Evolutionary conservation across 371 early-diverging fungal species (phyloP), one percentile per base, ranked within the genome.

Genomic region (Mucor irregularis): DNA sequence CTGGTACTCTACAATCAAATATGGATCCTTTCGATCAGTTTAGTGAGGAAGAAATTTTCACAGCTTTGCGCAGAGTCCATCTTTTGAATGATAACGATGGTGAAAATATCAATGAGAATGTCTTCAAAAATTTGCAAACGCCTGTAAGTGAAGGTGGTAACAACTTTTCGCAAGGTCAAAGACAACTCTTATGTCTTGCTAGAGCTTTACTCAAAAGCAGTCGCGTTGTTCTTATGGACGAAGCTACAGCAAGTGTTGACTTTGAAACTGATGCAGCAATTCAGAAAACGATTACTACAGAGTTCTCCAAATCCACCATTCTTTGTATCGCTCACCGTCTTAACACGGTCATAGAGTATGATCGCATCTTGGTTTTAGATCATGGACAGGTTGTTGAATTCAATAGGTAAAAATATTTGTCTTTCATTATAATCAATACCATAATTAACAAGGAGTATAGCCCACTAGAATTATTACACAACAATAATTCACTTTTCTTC

Each of bases 181-280:
- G 87, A 13, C 95, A 95, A 66, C 65, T 94, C 49, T 66, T 96
- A 38, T 86, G 90, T 29, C 70, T 95, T 31, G 90, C 90, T 2
- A 84, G 94, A 45, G 92, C 94, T 4, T 63, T 94, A 44, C 63
- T 94, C 17, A 73, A 69, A 30, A 48, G 64, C 13, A 61, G 64
- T 14, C 70, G 70, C 28, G 74, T 90, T 28, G 62, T 88, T 17
- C 29, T 83, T 3, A 74, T 85, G 78, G 85, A 85, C 44, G 84
- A 85, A 53, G 71, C 76, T 46, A 76, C 80, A 22, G 73, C 89
- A 17, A 83, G 71, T 62, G 81, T 91, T 9, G 92, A 92, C 61
- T 81, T 77, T 43, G 77, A 71, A 16, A 82, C 86, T 1, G 88
- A 88, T 57, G 67, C 64, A 31, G 58, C 76, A 6, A 86, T 89